A percentile compares a stretch with the other conserved stretches of the same genome.
Conservation (phyloP, 495 filamentous ascomycete genomes). For the Hypoxylon subgilvum region DNA sequence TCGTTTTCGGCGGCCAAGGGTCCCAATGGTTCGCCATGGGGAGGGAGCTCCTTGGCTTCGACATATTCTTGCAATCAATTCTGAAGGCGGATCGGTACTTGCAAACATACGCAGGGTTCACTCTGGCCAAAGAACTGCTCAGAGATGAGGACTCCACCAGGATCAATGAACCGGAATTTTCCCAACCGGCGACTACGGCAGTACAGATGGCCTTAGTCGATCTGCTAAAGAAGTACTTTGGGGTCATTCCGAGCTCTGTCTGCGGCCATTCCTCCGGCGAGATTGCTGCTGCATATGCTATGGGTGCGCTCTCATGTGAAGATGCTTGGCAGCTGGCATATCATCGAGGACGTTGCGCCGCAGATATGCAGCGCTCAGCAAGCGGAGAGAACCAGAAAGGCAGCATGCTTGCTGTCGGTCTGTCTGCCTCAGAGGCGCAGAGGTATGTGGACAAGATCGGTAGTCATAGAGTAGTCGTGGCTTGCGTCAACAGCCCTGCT, state of each 20-base stretch:
- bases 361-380: neutral
- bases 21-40: constrained; percentile 56
- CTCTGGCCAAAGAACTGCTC: constrained; percentile 16
- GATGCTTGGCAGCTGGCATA: constrained; percentile 53
- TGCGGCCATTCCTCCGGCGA: constrained; percentile 71
- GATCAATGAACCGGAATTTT: constrained; percentile 29
- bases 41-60: constrained; percentile 41
- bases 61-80: constrained; percentile 37
- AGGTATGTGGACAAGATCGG: constrained; percentile 29
- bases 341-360: constrained; percentile 38
- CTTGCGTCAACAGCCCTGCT: constrained; percentile 52
- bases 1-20: constrained; percentile 39
- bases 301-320: constrained; percentile 41
- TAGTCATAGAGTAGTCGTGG: constrained; percentile 32
- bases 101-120: neutral
- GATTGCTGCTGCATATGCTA: constrained; percentile 48
- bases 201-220: constrained; percentile 57
- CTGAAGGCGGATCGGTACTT: constrained; percentile 21
- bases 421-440: constrained; percentile 32
- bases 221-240: constrained; percentile 50
- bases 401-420: constrained; percentile 49
- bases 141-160: constrained; percentile 23
- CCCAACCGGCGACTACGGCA: constrained; percentile 50
- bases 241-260: constrained; percentile 55
- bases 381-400: constrained; percentile 27